Base-by-base conservation (phyloP, 495 filamentous ascomycete genomes). In the Hypoxylon cercidicola region DNA sequence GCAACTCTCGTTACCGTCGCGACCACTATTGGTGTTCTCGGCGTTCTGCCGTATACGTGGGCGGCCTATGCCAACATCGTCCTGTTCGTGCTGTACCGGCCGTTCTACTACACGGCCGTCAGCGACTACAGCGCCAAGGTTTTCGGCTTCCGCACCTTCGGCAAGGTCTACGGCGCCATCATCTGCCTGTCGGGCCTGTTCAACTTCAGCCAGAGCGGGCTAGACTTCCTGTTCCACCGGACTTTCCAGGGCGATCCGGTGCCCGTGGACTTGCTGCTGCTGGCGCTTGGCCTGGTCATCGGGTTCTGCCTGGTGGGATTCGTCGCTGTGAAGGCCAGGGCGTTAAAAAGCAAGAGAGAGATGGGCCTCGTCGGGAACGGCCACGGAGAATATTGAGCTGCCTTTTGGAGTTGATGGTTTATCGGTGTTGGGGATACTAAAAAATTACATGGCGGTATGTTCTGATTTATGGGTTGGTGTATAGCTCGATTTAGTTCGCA, bases 101-200 rank as follows among this genome's bases (percentile, higher is more conserved):
- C 90, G 0, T 86, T 92, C 44, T 92, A 90, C 74, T 92, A 92
- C 72, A 92, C 89, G 1, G 82, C 89, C 3, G 88, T 92, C 50
- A 88, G 85, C 8, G 95, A 99, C 78, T 97, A 96, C 74, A 71
- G 87, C 41, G 93, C 93, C 28, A 97, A 97, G 76, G 94, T 99
- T 30, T 99, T 99, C 74, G 94, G 95, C 7, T 97, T 97, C 77
- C 87, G 86, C 60, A 97, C 93, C 0, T 98, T 97, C 64, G 94
- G 94, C 21, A 97, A 90, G 55, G 92, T 99, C 21, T 97, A 98
- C 73, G 95, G 95, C n/a, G 82, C 93, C 7, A 88, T 97, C 55
- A 97, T 97, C 59, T 97, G 92, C 71, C 72, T 95, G 3, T 88
- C 93, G 1, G 95, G 95, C 5, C 68, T 99, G 10, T 82, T 93